phyloP scores from a whole-genome alignment of 768 basidiomycete species.

The Auriscalpium microsporum region DNA sequence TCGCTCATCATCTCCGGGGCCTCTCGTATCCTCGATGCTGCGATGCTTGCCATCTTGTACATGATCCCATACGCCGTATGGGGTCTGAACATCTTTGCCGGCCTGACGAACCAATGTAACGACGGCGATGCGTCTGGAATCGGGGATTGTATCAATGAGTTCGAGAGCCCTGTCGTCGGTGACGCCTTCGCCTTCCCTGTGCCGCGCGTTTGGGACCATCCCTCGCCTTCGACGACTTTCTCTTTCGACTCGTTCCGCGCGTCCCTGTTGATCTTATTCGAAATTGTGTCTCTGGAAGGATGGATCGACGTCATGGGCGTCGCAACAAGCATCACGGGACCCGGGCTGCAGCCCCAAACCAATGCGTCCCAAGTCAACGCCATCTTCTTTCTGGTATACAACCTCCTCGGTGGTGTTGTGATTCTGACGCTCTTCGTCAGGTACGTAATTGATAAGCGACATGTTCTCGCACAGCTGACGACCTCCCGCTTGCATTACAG shows the following conservation, averaged over 20 bases:
- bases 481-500: constrained; percentile 31
- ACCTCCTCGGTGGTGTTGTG: constrained; percentile 82
- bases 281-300: constrained; percentile 92
- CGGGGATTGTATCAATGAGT: constrained; percentile 69
- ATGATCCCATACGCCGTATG: constrained; percentile 91
- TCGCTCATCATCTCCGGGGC: constrained; percentile 82
- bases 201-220: constrained; percentile 87
- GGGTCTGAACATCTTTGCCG: constrained; percentile 90
- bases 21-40: constrained; percentile 80
- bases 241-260: constrained; percentile 83
- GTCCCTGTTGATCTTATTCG: constrained; percentile 86
- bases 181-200: constrained; percentile 57
- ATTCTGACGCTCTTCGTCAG: constrained; percentile 88
- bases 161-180: constrained; percentile 51
- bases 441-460: constrained; percentile 31
- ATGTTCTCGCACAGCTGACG: neutral
- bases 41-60: constrained; percentile 80
- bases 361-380: constrained; percentile 78
- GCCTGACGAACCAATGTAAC: constrained; percentile 79
- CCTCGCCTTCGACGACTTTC: constrained; percentile 74
- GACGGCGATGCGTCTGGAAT: constrained; percentile 50
- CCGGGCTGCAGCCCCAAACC: constrained; percentile 55
- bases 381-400: constrained; percentile 87
- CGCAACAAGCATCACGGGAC: constrained; percentile 69
- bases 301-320: constrained; percentile 92